These are phyloP conservation scores for Scedosporium dehoogii DNA, from an alignment of 2,329 filamentous ascomycete genomes.

Conservation along the genomic window DNA sequence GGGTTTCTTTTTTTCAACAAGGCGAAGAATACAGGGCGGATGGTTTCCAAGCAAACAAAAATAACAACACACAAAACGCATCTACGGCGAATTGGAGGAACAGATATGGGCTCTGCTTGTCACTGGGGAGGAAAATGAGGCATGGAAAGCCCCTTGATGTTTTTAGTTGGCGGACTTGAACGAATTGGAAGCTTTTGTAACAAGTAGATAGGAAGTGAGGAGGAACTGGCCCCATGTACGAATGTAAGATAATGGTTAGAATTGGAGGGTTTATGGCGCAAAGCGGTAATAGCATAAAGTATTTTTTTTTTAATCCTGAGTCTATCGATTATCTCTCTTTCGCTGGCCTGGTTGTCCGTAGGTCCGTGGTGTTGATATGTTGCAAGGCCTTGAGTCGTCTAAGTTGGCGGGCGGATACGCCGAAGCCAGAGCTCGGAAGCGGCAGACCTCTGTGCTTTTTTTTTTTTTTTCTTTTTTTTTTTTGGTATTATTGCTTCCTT, in stretches of 20 bases:
- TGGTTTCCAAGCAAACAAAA: background rate
- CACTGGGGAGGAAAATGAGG: too few species aligned
- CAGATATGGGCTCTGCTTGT: too few species aligned
- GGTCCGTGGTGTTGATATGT: too few species aligned
- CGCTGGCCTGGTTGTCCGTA: too few species aligned
- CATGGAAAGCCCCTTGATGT: background rate
- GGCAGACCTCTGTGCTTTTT: too few species aligned
- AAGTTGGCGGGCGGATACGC: too few species aligned
- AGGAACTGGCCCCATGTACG: background rate
- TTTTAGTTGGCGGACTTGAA: background rate
- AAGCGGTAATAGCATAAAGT: conserved; percentile 10
- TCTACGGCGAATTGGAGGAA: background rate
- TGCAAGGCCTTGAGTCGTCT: too few species aligned
- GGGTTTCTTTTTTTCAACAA: too few species aligned
- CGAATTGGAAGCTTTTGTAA: background rate
- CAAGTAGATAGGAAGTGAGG: background rate
- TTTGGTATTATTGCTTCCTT: too few species aligned
- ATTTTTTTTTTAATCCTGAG: background rate
- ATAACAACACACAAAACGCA: background rate
- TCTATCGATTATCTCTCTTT: background rate
- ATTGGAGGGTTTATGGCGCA: background rate
- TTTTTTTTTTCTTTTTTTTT: too few species aligned
- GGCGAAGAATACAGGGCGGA: background rate
- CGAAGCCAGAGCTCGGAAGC: too few species aligned
- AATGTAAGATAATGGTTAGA: background rate